Evolutionary conservation across 192 early-diverging fungal genomes (phyloP).

Genomic region (Mortierella alpina): DNA sequence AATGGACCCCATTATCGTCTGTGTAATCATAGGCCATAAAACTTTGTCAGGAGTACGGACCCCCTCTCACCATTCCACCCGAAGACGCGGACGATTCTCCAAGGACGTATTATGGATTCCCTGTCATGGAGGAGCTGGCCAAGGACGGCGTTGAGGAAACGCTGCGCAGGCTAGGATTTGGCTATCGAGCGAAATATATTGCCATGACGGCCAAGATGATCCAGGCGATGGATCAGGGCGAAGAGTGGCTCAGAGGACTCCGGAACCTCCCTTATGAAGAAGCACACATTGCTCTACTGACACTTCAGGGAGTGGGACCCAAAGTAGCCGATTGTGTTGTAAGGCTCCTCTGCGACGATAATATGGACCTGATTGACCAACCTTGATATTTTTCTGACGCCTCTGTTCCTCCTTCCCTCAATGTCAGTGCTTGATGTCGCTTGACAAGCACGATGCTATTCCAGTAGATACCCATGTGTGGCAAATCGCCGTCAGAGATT

Average conservation of each 20-base stretch:
- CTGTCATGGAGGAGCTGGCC: slow-evolving; percentile 65
- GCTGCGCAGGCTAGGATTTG: slow-evolving; percentile 86
- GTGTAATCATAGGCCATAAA: slow-evolving; percentile 57
- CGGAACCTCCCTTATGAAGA: slow-evolving; percentile 66
- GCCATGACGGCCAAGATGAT: slow-evolving; percentile 69
- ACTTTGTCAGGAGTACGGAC: slow-evolving; percentile 60
- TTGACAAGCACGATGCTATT: slow-evolving; percentile 84
- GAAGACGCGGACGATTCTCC: slow-evolving; percentile 1
- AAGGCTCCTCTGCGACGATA: slow-evolving; percentile 5
- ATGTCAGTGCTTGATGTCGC: slow-evolving; percentile 79
- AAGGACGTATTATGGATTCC: slow-evolving; percentile 75
- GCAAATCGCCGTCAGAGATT: slow-evolving; percentile 90
- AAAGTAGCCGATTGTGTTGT: slow-evolving; percentile 98
- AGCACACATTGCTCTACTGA: slow-evolving; percentile 69
- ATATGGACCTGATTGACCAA: not conserved
- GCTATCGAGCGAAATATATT: slow-evolving; percentile 96
- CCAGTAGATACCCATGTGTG: slow-evolving; percentile 97
- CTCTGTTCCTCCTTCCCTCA: not conserved
- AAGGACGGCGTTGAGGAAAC: slow-evolving; percentile 68
- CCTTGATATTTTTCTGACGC: not conserved
- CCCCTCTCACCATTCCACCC: slow-evolving; percentile 34
- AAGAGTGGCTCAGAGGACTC: slow-evolving; percentile 75
- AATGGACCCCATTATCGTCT: not conserved
- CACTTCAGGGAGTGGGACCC: slow-evolving; percentile 87
- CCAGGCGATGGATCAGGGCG: slow-evolving; percentile 54